Evolutionary conservation across 176 grass and related monocot genomes (phyloP).

Genomic region (Ananas comosus): DNA sequence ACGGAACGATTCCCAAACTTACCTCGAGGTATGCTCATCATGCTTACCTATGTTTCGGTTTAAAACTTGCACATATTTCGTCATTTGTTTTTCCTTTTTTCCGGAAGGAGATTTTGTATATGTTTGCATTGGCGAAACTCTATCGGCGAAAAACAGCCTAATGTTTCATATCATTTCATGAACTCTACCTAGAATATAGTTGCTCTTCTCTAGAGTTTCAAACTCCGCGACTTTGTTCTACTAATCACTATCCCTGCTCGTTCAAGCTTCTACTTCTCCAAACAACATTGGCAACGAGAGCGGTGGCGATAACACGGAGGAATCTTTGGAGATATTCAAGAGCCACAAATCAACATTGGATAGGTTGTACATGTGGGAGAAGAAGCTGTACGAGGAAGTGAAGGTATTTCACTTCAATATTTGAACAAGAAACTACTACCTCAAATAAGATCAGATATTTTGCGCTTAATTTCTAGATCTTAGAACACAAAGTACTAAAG

Average conservation of each 20-base stretch:
- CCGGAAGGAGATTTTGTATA: neutral
- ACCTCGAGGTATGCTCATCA: conserved; percentile 20
- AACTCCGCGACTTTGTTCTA: neutral
- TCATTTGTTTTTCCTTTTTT: neutral
- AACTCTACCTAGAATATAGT: too few species aligned
- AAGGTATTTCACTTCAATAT: conserved; percentile 30
- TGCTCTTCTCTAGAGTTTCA: neutral
- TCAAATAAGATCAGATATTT: neutral
- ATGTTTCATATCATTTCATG: neutral
- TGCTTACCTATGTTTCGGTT: neutral
- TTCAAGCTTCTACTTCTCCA: conserved; percentile 23
- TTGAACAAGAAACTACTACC: neutral
- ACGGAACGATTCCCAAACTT: neutral
- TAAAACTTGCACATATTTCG: neutral
- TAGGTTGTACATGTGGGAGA: conserved; percentile 81
- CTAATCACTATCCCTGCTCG: conserved; percentile 23
- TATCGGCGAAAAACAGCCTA: neutral
- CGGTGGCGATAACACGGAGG: conserved; percentile 34
- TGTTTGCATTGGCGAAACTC: neutral
- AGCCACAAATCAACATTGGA: conserved; percentile 81
- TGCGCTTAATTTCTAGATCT: neutral
- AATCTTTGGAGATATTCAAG: conserved; percentile 62
- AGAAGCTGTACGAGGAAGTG: conserved; percentile 86
- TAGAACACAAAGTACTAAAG: neutral
- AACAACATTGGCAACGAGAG: conserved; percentile 25